Evolutionary conservation across 2,329 filamentous ascomycete genomes (phyloP).

Genomic region (Aspergillus udagawae): DNA sequence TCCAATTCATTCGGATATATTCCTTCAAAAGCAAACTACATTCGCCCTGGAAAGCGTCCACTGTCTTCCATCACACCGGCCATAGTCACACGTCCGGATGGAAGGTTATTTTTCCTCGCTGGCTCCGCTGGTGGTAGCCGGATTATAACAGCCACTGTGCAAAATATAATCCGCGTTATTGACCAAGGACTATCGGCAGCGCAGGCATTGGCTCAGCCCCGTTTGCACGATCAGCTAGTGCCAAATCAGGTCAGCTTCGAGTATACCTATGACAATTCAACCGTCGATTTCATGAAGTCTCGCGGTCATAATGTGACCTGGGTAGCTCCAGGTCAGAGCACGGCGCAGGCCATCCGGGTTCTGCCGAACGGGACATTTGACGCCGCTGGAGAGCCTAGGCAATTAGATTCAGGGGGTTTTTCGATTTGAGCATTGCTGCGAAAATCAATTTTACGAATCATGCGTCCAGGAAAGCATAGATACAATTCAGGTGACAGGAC

Average conservation of each 20-base stretch:
- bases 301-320: slow-evolving; percentile 70
- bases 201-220: slow-evolving; percentile 61
- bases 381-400: slow-evolving; percentile 71
- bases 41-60: slow-evolving; percentile 75
- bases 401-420: slow-evolving; percentile 65
- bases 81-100: slow-evolving; percentile 66
- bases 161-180: slow-evolving; percentile 68
- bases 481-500: not conserved
- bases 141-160: slow-evolving; percentile 76
- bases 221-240: slow-evolving; percentile 78
- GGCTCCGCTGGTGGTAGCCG: slow-evolving; percentile 77
- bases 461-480: not conserved
- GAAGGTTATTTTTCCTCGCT: slow-evolving; percentile 62
- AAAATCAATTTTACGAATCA: not conserved
- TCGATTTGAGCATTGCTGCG: slow-evolving; percentile 38
- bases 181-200: slow-evolving; percentile 59
- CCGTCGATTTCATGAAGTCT: slow-evolving; percentile 58
- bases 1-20: slow-evolving; percentile 82
- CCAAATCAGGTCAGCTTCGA: slow-evolving; percentile 69
- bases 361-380: slow-evolving; percentile 67
- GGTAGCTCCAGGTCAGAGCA: slow-evolving; percentile 60
- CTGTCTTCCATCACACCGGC: slow-evolving; percentile 78
- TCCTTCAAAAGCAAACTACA: slow-evolving; percentile 75
- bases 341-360: slow-evolving; percentile 66
- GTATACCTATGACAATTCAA: slow-evolving; percentile 61